Evolutionary conservation across 1,284 basidiomycete genomes (phyloP).

Genomic region (Pseudozyma tsukubaensis): DNA sequence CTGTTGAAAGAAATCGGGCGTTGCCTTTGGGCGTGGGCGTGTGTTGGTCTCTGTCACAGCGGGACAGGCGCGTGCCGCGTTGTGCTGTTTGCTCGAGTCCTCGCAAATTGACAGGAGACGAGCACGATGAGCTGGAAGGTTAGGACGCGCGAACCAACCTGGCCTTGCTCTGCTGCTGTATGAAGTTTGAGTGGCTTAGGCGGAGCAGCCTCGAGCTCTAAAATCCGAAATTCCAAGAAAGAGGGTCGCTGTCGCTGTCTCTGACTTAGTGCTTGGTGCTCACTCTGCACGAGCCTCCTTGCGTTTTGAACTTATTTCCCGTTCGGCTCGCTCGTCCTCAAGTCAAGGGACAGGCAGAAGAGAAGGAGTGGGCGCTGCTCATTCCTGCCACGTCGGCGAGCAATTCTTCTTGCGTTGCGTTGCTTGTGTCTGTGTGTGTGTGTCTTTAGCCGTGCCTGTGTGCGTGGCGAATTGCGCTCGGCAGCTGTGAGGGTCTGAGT

Average conservation of each 20-base stretch:
- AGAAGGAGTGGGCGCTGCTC: neutral
- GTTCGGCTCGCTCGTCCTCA: neutral
- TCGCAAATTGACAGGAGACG: neutral
- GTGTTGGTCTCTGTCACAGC: neutral
- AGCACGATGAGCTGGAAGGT: constrained; percentile 4
- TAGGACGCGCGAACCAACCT: neutral
- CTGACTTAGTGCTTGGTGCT: too few relatives aligned
- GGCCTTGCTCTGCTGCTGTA: too few relatives aligned
- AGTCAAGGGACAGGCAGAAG: neutral
- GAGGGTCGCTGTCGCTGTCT: neutral
- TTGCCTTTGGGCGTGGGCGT: too few relatives aligned
- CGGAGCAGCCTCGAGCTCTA: constrained; percentile 14
- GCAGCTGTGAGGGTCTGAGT: neutral
- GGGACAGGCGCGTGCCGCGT: neutral
- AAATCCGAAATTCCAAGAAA: constrained; percentile 11
- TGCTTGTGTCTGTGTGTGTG: neutral
- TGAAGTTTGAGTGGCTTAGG: neutral
- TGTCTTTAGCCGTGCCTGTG: neutral
- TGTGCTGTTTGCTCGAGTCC: neutral
- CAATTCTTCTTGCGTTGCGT: constrained; percentile 6
- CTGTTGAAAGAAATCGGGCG: too few relatives aligned
- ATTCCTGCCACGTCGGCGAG: constrained; percentile 22
- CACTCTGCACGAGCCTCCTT: constrained; percentile 10
- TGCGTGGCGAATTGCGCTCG: too few relatives aligned
- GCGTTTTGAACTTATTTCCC: neutral